Base-by-base conservation (phyloP, 1,284 basidiomycete genomes). In the Cryptococcus sp. region DNA sequence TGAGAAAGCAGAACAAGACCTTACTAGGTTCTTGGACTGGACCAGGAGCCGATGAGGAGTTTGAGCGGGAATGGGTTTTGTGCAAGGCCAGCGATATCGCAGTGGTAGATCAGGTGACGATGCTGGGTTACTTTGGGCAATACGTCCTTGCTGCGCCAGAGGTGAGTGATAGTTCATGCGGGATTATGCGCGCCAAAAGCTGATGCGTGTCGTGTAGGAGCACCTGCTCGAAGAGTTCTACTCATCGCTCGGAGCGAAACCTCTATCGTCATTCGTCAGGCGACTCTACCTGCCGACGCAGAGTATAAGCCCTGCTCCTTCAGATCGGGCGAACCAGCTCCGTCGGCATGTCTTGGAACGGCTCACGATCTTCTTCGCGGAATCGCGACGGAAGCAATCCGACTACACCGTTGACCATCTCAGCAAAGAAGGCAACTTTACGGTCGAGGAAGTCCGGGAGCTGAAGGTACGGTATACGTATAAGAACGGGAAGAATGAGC, bases 301-400 rank as follows among this genome's bases (percentile, higher is more conserved):
- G 23, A 15, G 30, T 27, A 60, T 54, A 49, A 52, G 45, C 5
- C 50, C 47, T 16, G 46, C 46, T 0, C 51, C 72, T 1, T 70
- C 78, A 0, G 61, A 70, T 16, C 47, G 64, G 11, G 69, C 78
- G 16, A 70, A 50, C 2, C 57, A 61, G 1, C 56, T 72, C 5
- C 67, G 73, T 13, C 59, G 62, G 23, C 81, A 92, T 38, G 85
- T 95, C 1, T 79, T 95, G n/a, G 90, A 98, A 77, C 83, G 95
- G 25, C 81, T 96, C 15, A 91, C 93, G 0, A 81, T 99, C 38
- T 98, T 98, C 81, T 81, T 98, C 8, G 89, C 96, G 54, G 93
- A 96, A 68, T 88, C 92, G 58, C 86, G 85, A 0, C 87, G 91
- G 69, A 82, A 86, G 3, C 83, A 83, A 38, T 86, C 88, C 1